These are phyloP conservation scores for Colletotrichum tabaci DNA, from an alignment of 2,329 filamentous ascomycete species.

Conservation along the genomic window DNA sequence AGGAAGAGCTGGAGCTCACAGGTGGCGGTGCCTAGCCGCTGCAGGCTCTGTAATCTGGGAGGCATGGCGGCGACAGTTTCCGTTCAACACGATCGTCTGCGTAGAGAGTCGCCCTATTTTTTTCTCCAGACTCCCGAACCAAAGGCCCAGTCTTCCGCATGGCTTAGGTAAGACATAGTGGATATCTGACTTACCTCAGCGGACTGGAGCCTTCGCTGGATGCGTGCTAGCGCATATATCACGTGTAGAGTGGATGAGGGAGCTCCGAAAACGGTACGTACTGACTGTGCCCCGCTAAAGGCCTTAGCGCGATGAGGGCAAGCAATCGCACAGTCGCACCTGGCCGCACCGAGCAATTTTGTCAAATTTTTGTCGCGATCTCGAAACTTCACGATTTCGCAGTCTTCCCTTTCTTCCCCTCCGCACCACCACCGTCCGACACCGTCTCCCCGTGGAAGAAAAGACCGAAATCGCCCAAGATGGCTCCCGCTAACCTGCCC, in stretches of 20 bases:
- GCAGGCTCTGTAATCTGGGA: slow-evolving; percentile 74
- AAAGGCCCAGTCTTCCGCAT: slow-evolving; percentile 22
- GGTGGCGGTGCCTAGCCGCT: slow-evolving; percentile 72
- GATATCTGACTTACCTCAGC: neutral
- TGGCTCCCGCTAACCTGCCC: slow-evolving; percentile 96
- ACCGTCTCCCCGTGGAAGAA: slow-evolving; percentile 41
- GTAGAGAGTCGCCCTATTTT: slow-evolving; percentile 41
- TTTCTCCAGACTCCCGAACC: slow-evolving; percentile 20
- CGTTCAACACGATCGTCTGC: slow-evolving; percentile 40
- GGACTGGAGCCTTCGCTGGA: no score
- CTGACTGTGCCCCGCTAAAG: neutral
- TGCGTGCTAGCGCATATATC: neutral
- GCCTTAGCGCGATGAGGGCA: slow-evolving; percentile 29
- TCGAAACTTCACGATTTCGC: slow-evolving; percentile 30
- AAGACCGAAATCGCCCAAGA: slow-evolving; percentile 68
- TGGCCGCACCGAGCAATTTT: slow-evolving; percentile 15
- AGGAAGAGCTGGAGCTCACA: slow-evolving; percentile 61
- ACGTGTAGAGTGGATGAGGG: fast-evolving
- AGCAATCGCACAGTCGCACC: slow-evolving; percentile 15
- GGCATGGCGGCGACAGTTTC: slow-evolving; percentile 68
- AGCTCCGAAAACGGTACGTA: neutral
- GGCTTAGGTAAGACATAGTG: neutral
- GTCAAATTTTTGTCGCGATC: slow-evolving; percentile 27
- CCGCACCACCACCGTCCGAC: slow-evolving; percentile 46
- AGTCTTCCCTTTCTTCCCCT: slow-evolving; percentile 28